These are phyloP conservation scores for Populus hybrid DNA, from an alignment of 441 rosid genomes.

Conservation along the genomic window DNA sequence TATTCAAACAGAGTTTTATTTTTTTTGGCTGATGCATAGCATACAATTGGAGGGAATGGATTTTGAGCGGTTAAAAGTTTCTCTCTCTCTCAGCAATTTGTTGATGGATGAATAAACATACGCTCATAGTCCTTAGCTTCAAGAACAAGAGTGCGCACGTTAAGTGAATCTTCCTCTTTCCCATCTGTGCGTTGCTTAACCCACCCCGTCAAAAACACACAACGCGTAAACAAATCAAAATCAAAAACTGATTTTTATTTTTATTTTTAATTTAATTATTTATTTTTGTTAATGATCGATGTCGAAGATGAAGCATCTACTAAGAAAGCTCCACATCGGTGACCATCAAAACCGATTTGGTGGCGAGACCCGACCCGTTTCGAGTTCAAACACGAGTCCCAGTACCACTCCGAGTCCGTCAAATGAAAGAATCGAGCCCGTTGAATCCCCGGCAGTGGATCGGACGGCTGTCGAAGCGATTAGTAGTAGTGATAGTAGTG, in stretches of 20 bases:
- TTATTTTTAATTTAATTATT: background rate
- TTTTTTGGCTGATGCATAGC: background rate
- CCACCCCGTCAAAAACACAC: conserved; percentile 9
- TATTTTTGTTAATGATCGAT: conserved; percentile 68
- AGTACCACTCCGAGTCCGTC: conserved; percentile 39
- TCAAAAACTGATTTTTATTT: background rate
- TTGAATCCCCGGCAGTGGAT: conserved; percentile 48
- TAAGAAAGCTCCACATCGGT: conserved; percentile 89
- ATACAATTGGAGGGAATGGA: conserved; percentile 49
- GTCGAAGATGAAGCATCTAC: conserved; percentile 93
- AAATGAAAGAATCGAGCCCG: conserved; percentile 46
- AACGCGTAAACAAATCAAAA: background rate
- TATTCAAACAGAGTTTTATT: no score
- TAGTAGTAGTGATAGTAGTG: background rate
- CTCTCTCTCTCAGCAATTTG: background rate
- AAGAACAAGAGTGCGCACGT: conserved; percentile 64
- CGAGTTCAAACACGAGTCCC: conserved; percentile 41
- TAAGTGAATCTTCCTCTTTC: conserved; percentile 56
- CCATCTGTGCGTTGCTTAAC: conserved; percentile 51
- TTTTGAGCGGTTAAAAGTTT: no score
- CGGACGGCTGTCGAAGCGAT: conserved; percentile 29
- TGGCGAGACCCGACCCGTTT: conserved; percentile 39
- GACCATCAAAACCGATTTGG: conserved; percentile 34
- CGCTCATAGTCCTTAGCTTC: conserved; percentile 51
- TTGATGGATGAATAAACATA: conserved; percentile 32